Base-by-base conservation (phyloP, 495 filamentous ascomycete species). In the Pseudotulostoma volvatum region DNA sequence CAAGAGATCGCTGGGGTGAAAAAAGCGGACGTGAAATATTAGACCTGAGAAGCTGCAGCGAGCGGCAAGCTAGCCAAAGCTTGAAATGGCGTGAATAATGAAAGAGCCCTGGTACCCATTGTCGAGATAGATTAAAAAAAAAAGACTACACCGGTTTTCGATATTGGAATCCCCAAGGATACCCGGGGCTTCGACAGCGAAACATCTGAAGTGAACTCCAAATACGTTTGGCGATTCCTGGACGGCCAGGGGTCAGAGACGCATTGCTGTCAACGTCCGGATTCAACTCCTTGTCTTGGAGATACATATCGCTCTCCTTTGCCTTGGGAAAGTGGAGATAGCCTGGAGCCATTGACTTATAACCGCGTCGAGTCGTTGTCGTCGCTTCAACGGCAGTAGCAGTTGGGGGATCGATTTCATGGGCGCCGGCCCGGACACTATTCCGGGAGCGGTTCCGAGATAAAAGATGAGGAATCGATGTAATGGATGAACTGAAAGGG, bases 361-460 rank as follows among this genome's bases (percentile, higher is more conserved):
- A 57, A n/a, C 48, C 44, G 37, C 60, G 55, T n/a, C 53, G 54
- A 2, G 60, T 59, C 2, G 59, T 49, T 7, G 49, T 55, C 31
- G 58, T 51, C 13, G 63, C 63, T 39, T 63, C 59, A 14, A 59
- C 50, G 1, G 61, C 61, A 0, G 63, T 60, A 0, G 62, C 59
- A 3, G 61, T 56, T 1, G 59, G 47, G 15, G 51, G 50, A 37
- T 62, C 59, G 5, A 64, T 52, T 19, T 61, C 58, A 17, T 14
- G 21, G 18, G 48, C 30, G 21, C 38, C 14, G 37, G 33, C 52
- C 46, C 8, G 18, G n/a, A n/a, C n/a, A n/a, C n/a, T n/a, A n/a
- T n/a, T n/a, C n/a, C n/a, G n/a, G n/a, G n/a, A n/a, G n/a, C n/a
- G n/a, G n/a, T n/a, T n/a, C 36, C 38, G 45, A 53, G 4, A 52